A percentile compares a stretch with the other conserved stretches of the same genome.
Evolutionary conservation across 306 rosid species (phyloP).

Genomic region (Mimosa bimucronata): DNA sequence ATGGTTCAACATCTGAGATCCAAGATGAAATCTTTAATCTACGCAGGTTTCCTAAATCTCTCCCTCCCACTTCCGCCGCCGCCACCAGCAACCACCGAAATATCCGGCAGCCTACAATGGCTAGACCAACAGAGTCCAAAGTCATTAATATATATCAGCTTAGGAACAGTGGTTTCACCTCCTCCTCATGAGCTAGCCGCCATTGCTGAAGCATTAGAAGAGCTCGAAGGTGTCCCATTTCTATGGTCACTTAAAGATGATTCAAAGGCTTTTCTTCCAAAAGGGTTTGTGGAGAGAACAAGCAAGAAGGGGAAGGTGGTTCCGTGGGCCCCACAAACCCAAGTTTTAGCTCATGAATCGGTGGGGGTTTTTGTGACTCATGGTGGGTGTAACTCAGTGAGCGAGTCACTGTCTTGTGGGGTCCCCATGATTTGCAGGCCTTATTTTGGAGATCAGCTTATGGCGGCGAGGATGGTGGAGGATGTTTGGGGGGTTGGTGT

Average conservation of each 20-base stretch:
- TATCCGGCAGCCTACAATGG: conserved; percentile 45
- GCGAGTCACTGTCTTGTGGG: conserved; percentile 46
- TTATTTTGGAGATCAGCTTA: background rate
- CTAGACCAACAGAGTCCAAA: conserved; percentile 25
- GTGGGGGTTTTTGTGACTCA: conserved; percentile 58
- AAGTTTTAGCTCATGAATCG: conserved; percentile 51
- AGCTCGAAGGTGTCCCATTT: conserved; percentile 35
- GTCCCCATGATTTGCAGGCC: conserved; percentile 4
- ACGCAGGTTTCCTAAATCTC: conserved; percentile 47
- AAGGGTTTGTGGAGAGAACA: conserved; percentile 52
- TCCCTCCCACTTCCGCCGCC: conserved; percentile 25
- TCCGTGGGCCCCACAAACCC: conserved; percentile 57
- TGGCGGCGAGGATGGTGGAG: conserved; percentile 5
- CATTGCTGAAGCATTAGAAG: conserved; percentile 58
- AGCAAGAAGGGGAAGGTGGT: conserved; percentile 44
- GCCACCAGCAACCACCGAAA: conserved; percentile 27
- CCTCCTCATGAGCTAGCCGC: conserved; percentile 39
- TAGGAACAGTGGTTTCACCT: conserved; percentile 43
- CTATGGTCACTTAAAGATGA: conserved; percentile 47
- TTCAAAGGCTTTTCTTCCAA: conserved; percentile 26
- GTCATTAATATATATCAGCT: conserved; percentile 43
- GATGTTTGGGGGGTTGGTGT: conserved; percentile 12
- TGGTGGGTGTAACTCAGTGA: conserved; percentile 52
- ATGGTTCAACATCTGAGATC: conserved; percentile 42
- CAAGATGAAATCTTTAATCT: conserved; percentile 35